phyloP scores from a whole-genome alignment of 2,329 filamentous ascomycete genomes.

The Beauveria sp. region DNA sequence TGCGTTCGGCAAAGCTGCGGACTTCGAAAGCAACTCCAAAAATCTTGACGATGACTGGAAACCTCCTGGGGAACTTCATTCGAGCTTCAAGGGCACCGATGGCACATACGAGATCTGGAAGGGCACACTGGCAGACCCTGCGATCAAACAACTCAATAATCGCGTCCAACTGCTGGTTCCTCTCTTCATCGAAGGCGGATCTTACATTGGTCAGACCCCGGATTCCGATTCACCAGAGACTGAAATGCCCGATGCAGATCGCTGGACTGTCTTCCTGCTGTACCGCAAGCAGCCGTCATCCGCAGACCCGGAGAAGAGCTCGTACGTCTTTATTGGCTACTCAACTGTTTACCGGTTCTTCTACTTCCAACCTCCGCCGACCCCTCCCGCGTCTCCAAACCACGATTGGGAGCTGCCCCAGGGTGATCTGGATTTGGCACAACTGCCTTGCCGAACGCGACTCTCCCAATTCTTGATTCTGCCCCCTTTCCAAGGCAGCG shows the following conservation, averaged over 20 bases:
- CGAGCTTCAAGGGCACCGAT: constrained; percentile 52
- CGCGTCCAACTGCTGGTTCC: constrained; percentile 78
- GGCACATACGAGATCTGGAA: constrained; percentile 79
- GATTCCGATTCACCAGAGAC: constrained; percentile 50
- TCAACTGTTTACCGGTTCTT: constrained; percentile 86
- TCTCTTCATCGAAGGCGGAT: constrained; percentile 91
- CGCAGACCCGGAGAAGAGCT: constrained; percentile 35
- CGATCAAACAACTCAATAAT: constrained; percentile 63
- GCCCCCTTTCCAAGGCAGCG: constrained; percentile 74
- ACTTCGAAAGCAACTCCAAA: constrained; percentile 55
- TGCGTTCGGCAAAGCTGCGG: constrained; percentile 54
- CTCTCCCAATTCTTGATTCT: constrained; percentile 92
- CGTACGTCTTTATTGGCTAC: constrained; percentile 84
- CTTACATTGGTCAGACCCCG: constrained; percentile 49
- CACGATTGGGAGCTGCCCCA: constrained; percentile 37
- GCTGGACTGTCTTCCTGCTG: constrained; percentile 90
- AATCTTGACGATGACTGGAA: constrained; percentile 41
- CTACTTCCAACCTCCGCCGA: constrained; percentile 45
- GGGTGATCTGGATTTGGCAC: constrained; percentile 41
- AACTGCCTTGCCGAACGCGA: constrained; percentile 68
- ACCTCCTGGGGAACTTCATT: constrained; percentile 68
- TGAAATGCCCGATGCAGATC: constrained; percentile 64
- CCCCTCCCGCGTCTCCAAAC: constrained; percentile 30
- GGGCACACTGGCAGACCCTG: constrained; percentile 62
- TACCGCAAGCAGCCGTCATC: constrained; percentile 54